phyloP scores from a whole-genome alignment of 1,139 yeast genomes.

The Chernovozyma aurita region DNA sequence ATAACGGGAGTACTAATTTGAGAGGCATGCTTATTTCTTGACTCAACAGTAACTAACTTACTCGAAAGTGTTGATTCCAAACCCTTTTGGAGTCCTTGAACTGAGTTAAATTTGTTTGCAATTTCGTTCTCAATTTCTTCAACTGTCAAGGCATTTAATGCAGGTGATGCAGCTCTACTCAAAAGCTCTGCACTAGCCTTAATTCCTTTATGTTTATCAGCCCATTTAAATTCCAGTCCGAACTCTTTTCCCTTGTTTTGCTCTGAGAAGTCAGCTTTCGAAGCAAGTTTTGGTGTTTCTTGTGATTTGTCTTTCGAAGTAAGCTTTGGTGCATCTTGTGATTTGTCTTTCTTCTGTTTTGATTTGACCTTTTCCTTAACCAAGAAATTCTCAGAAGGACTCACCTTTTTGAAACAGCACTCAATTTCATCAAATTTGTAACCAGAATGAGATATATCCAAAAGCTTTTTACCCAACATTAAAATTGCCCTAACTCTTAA shows the following conservation, averaged over 20 bases:
- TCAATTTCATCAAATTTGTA: not conserved
- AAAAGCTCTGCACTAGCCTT: not conserved
- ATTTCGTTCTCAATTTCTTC: not conserved
- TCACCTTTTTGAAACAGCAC: not conserved
- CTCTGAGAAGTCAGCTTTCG: not conserved
- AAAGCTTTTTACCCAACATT: constrained; percentile 15
- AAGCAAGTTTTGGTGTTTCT: not conserved
- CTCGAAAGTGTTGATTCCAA: too few relatives aligned
- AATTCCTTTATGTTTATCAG: not conserved
- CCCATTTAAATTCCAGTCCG: not conserved
- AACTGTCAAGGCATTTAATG: not conserved
- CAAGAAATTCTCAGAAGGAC: not conserved
- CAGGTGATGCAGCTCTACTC: not conserved
- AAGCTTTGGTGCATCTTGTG: not conserved
- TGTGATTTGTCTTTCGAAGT: not conserved
- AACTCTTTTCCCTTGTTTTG: not conserved
- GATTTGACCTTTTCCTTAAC: not conserved
- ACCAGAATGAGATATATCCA: constrained; percentile 6
- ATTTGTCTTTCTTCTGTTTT: not conserved
- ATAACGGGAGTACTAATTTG: too few relatives aligned
- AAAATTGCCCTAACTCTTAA: constrained; percentile 21
- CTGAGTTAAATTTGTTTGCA: not conserved
- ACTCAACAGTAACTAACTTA: not conserved
- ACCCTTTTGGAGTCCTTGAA: not conserved
- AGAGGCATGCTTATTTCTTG: not conserved